Evolutionary conservation across 2,329 filamentous ascomycete species (phyloP).

Genomic region (Neonectria hederae): DNA sequence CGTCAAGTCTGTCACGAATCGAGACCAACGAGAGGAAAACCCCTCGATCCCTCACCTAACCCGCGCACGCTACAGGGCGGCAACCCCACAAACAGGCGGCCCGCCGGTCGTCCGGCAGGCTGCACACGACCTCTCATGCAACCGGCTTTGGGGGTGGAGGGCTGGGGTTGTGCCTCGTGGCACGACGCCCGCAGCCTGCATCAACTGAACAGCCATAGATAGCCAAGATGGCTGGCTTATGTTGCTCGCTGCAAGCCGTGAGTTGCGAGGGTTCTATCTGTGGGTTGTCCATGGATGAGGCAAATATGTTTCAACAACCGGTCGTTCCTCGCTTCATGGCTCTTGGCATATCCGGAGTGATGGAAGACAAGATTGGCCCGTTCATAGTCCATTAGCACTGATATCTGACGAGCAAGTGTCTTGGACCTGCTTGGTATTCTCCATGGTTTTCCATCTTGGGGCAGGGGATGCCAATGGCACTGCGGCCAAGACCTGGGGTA

Average conservation of each 20-base stretch:
- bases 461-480: constrained; percentile 17
- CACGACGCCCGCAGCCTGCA: constrained; percentile 18
- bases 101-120: constrained; percentile 21
- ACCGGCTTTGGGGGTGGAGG: background rate
- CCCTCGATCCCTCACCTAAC: constrained; percentile 3
- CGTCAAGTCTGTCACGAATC: background rate
- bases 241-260: constrained; percentile 6
- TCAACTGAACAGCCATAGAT: background rate
- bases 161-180: constrained; percentile 18
- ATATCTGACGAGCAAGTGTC: too few relatives aligned
- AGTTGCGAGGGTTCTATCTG: constrained; percentile 5
- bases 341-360: constrained; percentile 38
- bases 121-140: constrained; percentile 18
- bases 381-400: background rate
- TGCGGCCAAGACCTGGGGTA: constrained; percentile 38
- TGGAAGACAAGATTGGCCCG: constrained; percentile 27
- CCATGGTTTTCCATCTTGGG: constrained; percentile 17
- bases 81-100: constrained; percentile 23
- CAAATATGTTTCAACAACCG: constrained; percentile 32
- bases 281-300: constrained; percentile 20
- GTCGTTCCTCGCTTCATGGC: constrained; percentile 28
- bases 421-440: constrained; percentile 1
- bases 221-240: too few relatives aligned
- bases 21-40: background rate
- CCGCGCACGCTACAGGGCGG: constrained; percentile 7